A percentile compares a stretch with the other conserved stretches of the same genome.
These are phyloP conservation scores for Annulohypoxylon maeteangense DNA, from an alignment of 495 filamentous ascomycete species.

Conservation along the genomic window DNA sequence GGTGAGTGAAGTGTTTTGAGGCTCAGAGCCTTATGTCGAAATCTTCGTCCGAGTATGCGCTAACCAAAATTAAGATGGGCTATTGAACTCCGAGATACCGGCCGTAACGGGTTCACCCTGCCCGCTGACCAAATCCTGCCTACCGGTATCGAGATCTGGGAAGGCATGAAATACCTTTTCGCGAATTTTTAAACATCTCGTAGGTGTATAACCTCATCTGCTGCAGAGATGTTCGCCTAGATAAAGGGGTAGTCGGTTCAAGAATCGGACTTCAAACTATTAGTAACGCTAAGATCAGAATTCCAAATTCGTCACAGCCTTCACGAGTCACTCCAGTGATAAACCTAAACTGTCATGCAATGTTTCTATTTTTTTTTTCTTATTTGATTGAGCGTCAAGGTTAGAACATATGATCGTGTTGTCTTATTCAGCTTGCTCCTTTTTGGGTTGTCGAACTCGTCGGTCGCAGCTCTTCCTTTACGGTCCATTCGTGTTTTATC, in stretches of 20 bases:
- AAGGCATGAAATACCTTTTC: constrained; percentile 65
- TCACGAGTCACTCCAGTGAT: background rate
- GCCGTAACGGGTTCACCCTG: constrained; percentile 64
- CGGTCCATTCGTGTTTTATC: constrained; percentile 41
- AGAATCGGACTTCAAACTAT: background rate
- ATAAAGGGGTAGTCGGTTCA: background rate
- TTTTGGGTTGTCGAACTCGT: constrained; percentile 17
- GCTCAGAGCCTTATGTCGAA: background rate
- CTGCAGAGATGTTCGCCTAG: background rate
- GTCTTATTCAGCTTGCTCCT: background rate
- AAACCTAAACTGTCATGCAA: background rate
- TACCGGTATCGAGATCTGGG: constrained; percentile 62
- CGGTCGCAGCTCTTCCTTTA: constrained; percentile 32
- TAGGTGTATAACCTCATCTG: background rate
- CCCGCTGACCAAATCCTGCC: constrained; percentile 66
- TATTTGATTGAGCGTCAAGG: too few relatives aligned
- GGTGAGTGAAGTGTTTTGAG: constrained; percentile 30
- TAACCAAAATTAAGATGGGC: constrained; percentile 55
- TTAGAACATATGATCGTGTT: background rate
- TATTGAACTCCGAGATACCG: constrained; percentile 61
- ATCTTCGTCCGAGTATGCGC: background rate
- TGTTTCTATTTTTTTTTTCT: background rate
- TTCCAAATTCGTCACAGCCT: background rate
- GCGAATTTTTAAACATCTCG: constrained; percentile 51
- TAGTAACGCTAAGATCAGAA: background rate